Conservation (phyloP, 768 basidiomycete species). For the Boletus huronensis region DNA sequence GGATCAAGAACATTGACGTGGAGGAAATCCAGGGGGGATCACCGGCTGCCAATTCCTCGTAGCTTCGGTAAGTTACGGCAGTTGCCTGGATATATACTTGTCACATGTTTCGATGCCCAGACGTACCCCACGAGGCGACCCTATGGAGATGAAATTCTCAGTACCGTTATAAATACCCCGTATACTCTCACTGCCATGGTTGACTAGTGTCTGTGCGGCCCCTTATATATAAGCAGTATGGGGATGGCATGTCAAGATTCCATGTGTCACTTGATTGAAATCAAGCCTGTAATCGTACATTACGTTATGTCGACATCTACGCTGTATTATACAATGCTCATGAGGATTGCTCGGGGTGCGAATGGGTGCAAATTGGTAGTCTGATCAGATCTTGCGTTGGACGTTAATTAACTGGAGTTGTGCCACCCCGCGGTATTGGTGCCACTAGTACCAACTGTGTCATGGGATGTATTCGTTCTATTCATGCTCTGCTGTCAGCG, state of each 20-base stretch:
- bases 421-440: not conserved
- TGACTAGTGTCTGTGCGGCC: constrained; percentile 2
- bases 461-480: not conserved
- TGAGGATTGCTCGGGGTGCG: not conserved
- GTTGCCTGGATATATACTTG: not conserved
- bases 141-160: constrained; percentile 19
- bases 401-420: not conserved
- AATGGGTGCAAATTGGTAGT: not conserved
- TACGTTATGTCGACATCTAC: constrained; percentile 17
- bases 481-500: constrained; percentile 6
- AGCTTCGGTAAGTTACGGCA: constrained; percentile 1
- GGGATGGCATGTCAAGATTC: constrained; percentile 6
- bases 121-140: constrained; percentile 28
- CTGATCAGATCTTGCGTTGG: constrained; percentile 5
- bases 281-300: constrained; percentile 14
- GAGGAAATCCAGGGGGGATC: constrained; percentile 23
- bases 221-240: constrained; percentile 10
- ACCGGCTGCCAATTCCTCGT: constrained; percentile 6
- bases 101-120: constrained; percentile 11
- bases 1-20: constrained; percentile 91
- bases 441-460: not conserved
- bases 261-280: constrained; percentile 5
- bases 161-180: constrained; percentile 24
- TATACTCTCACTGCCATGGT: constrained; percentile 21
- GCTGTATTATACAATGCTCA: constrained; percentile 9